Evolutionary conservation across 495 filamentous ascomycete genomes (phyloP).

Genomic region (Xeromyces bisporus): DNA sequence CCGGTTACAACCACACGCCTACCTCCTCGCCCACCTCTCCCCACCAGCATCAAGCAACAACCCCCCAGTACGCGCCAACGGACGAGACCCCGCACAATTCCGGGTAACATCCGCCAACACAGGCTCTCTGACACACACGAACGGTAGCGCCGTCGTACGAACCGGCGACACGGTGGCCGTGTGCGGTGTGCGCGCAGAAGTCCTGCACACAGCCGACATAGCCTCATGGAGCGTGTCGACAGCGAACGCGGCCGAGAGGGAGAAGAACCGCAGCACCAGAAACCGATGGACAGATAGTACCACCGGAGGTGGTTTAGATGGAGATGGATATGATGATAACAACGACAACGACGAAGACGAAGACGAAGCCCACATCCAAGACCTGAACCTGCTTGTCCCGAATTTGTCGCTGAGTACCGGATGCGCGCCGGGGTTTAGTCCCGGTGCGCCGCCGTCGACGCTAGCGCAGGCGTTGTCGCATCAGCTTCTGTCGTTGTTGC

Average conservation of each 20-base stretch:
- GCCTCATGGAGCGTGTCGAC: slow-evolving; percentile 39
- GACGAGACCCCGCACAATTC: slow-evolving; percentile 49
- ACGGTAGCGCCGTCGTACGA: slow-evolving; percentile 77
- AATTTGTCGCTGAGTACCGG: slow-evolving; percentile 85
- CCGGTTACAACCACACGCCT: slow-evolving; percentile 73
- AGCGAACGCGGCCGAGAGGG: slow-evolving; percentile 17
- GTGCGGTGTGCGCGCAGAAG: slow-evolving; percentile 76
- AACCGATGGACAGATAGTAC: too few species aligned
- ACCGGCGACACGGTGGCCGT: slow-evolving; percentile 81
- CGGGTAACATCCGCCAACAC: slow-evolving; percentile 58
- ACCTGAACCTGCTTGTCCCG: slow-evolving; percentile 64
- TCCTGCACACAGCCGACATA: slow-evolving; percentile 54
- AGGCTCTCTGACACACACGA: slow-evolving; percentile 65
- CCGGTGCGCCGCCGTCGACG: slow-evolving; percentile 61
- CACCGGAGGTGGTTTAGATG: too few species aligned
- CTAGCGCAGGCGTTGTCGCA: slow-evolving; percentile 72
- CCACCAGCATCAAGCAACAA: slow-evolving; percentile 35
- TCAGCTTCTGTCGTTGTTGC: slow-evolving; percentile 56
- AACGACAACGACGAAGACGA: slow-evolving; percentile 17
- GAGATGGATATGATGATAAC: slow-evolving; percentile 8
- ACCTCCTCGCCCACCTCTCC: slow-evolving; percentile 73
- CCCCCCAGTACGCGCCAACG: slow-evolving; percentile 56
- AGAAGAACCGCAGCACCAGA: slow-evolving; percentile 6
- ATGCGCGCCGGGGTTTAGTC: slow-evolving; percentile 68
- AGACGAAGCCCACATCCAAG: slow-evolving; percentile 38